Evolutionary conservation across 1,284 basidiomycete species (phyloP).

Genomic region (Rhodotorula sp.): DNA sequence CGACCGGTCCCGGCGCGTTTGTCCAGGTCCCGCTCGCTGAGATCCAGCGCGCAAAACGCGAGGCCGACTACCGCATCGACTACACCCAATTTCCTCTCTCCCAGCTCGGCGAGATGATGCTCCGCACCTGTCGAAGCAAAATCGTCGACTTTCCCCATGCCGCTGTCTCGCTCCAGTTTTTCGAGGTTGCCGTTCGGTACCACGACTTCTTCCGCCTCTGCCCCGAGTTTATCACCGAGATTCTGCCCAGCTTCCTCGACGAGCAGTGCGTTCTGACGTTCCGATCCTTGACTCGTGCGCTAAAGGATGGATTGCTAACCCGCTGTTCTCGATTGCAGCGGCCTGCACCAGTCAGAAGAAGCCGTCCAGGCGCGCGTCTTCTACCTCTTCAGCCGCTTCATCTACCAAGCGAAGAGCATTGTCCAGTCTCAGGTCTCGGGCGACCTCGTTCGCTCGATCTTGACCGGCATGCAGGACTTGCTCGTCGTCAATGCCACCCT

Average conservation of each 20-base stretch:
- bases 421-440: conserved; percentile 58
- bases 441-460: conserved; percentile 68
- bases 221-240: conserved; percentile 77
- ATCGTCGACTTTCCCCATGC: conserved; percentile 82
- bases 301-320: neutral
- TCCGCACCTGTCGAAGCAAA: conserved; percentile 76
- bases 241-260: conserved; percentile 86
- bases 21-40: conserved; percentile 39
- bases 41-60: conserved; percentile 34
- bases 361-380: conserved; percentile 76
- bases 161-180: conserved; percentile 87
- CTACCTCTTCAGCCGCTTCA: conserved; percentile 91
- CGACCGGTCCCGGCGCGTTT: conserved; percentile 36
- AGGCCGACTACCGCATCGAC: conserved; percentile 57
- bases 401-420: conserved; percentile 78
- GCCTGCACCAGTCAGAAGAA: conserved; percentile 75
- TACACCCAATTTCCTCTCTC: conserved; percentile 85
- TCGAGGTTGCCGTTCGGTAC: conserved; percentile 89
- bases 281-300: neutral
- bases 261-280: conserved; percentile 58
- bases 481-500: conserved; percentile 54
- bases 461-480: conserved; percentile 67
- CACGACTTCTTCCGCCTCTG: conserved; percentile 94
- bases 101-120: conserved; percentile 83
- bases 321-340: conserved; percentile 57